A percentile compares a stretch with the other conserved stretches of the same genome.
Evolutionary conservation across 2,329 filamentous ascomycete genomes (phyloP).

Genomic region (Passalora sequoiae): DNA sequence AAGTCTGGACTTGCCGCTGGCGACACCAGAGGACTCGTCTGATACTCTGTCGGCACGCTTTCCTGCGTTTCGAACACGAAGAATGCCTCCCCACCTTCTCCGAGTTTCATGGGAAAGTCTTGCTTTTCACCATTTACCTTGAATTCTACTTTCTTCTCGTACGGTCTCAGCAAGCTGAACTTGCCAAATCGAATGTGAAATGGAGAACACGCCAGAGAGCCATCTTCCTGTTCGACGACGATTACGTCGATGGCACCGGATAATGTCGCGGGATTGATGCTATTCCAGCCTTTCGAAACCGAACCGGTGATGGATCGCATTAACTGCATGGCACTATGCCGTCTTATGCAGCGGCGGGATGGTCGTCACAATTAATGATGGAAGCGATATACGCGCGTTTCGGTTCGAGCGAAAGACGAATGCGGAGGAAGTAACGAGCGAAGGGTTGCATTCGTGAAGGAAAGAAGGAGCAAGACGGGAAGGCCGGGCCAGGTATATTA

Average conservation of each 20-base stretch:
- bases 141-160: slow-evolving; percentile 99
- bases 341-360: slow-evolving; percentile 7
- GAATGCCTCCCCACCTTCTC: slow-evolving; percentile 95
- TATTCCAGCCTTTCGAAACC: slow-evolving; percentile 98
- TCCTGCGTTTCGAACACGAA: slow-evolving; percentile 97
- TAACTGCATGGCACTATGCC: slow-evolving; percentile 97
- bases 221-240: slow-evolving; percentile 94
- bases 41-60: slow-evolving; percentile 83
- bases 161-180: slow-evolving; percentile 89
- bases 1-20: slow-evolving; percentile 75
- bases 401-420: too few species aligned
- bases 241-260: slow-evolving; percentile 99
- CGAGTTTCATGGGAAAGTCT: slow-evolving; percentile 95
- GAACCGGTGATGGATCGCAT: slow-evolving; percentile 91
- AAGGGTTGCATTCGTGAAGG: too few species aligned
- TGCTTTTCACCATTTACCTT: slow-evolving; percentile 87
- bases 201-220: slow-evolving; percentile 78
- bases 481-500: too few species aligned
- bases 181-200: slow-evolving; percentile 99
- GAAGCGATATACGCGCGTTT: background rate
- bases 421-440: too few species aligned
- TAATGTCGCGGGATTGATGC: slow-evolving; percentile 94
- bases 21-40: slow-evolving; percentile 90
- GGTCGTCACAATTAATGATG: slow-evolving; percentile 5
- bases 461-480: too few species aligned